phyloP scores from a whole-genome alignment of 2,329 filamentous ascomycete species.

The Ambrosiella beaveri region DNA sequence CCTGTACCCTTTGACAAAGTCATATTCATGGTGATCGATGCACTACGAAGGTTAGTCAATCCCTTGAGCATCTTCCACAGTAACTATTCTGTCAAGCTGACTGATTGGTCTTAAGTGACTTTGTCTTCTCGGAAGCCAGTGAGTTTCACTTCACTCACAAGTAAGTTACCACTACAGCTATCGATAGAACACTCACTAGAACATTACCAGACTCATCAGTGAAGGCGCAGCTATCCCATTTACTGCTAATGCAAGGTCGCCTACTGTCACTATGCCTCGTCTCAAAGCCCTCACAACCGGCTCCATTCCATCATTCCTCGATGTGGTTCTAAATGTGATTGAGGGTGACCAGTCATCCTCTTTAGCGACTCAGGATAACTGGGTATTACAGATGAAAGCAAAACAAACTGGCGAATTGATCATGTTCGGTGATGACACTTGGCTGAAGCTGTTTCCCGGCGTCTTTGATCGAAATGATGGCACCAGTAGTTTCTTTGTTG shows the following conservation, averaged over 20 bases:
- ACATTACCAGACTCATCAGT: conserved; percentile 51
- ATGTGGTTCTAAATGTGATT: conserved; percentile 90
- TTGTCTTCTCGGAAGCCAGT: conserved; percentile 68
- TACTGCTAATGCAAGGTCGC: conserved; percentile 88
- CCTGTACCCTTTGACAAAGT: conserved; percentile 69
- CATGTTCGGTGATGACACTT: conserved; percentile 97
- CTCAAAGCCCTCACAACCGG: conserved; percentile 96
- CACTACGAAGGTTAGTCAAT: conserved; percentile 57
- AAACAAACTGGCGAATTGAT: conserved; percentile 56
- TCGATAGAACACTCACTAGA: not conserved
- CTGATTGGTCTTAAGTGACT: conserved; percentile 46
- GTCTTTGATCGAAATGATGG: conserved; percentile 80
- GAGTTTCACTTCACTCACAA: conserved; percentile 79
- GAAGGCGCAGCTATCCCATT: conserved; percentile 75
- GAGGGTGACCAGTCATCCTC: conserved; percentile 85
- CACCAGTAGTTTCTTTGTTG: conserved; percentile 95
- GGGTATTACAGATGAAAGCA: conserved; percentile 81
- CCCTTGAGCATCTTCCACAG: no score
- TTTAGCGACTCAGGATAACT: conserved; percentile 77
- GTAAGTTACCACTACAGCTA: conserved; percentile 30
- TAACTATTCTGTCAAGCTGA: not conserved
- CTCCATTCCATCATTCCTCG: conserved; percentile 93
- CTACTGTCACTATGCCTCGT: conserved; percentile 94
- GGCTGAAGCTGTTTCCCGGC: conserved; percentile 86
- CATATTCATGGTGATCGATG: conserved; percentile 96